Conservation (phyloP, 768 basidiomycete species). For the Suillus decipiens region DNA sequence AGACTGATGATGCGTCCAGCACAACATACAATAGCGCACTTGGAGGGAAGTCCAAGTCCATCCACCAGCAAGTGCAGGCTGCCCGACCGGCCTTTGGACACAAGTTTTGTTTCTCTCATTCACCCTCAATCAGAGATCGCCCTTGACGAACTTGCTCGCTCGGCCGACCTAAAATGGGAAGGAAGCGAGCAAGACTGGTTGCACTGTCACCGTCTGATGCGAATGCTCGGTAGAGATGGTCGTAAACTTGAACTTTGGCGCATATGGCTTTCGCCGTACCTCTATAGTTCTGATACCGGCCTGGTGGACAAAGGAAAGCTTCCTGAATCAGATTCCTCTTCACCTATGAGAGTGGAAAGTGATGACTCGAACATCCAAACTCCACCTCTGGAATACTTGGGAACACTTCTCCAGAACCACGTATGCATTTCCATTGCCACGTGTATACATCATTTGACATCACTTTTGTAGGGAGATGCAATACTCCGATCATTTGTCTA, state of each 20-base stretch:
- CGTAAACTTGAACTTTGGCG: slow-evolving; percentile 77
- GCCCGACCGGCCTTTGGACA: slow-evolving; percentile 22
- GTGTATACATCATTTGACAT: slow-evolving; percentile 16
- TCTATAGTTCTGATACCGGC: slow-evolving; percentile 12
- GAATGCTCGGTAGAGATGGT: slow-evolving; percentile 60
- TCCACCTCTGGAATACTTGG: slow-evolving; percentile 45
- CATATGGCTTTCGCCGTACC: slow-evolving; percentile 58
- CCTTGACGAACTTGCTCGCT: slow-evolving; percentile 16
- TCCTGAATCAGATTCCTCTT: slow-evolving; percentile 41
- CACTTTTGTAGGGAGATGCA: slow-evolving; percentile 46
- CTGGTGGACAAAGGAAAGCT: slow-evolving; percentile 44
- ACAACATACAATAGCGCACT: slow-evolving; percentile 18
- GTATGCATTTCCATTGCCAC: slow-evolving; percentile 42
- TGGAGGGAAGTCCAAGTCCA: slow-evolving; percentile 5
- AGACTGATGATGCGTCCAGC: slow-evolving; percentile 80
- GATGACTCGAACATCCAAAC: slow-evolving; percentile 7
- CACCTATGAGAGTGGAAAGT: slow-evolving; percentile 14
- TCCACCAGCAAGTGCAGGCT: slow-evolving; percentile 17
- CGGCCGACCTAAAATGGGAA: slow-evolving; percentile 51
- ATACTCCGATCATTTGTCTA: slow-evolving; percentile 65
- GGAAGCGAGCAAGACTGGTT: slow-evolving; percentile 64
- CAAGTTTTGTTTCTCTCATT: slow-evolving; percentile 29
- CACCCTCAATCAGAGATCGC: slow-evolving; percentile 28
- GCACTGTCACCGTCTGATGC: slow-evolving; percentile 54
- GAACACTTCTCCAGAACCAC: slow-evolving; percentile 55